Evolutionary conservation across 495 filamentous ascomycete genomes (phyloP).

Genomic region (Hypomontagnella monticulosa): DNA sequence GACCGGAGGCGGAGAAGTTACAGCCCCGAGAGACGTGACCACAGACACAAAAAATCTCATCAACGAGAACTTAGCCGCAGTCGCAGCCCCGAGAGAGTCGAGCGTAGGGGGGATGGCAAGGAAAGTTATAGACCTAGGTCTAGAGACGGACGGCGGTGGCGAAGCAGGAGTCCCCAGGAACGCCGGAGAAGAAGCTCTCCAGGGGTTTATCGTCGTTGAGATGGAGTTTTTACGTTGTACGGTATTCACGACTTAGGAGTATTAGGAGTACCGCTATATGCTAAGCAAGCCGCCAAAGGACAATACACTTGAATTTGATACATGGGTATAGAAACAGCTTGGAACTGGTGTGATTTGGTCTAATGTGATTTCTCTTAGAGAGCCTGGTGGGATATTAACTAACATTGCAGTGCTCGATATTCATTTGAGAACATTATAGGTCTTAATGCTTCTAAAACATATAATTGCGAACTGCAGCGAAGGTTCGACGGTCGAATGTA

Average conservation of each 20-base stretch:
- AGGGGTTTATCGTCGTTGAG: conserved; percentile 10
- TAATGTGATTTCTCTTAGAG: too few relatives aligned
- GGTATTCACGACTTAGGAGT: neutral
- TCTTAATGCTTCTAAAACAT: too few relatives aligned
- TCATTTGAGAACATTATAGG: too few relatives aligned
- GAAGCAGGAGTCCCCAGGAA: conserved; percentile 37
- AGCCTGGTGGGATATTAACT: too few relatives aligned
- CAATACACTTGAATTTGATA: neutral
- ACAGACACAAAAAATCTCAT: conserved; percentile 21
- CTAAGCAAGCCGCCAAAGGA: neutral
- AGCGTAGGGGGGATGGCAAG: conserved; percentile 33
- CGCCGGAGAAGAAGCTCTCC: conserved; percentile 22
- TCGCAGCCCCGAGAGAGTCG: conserved; percentile 34
- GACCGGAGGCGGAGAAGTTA: conserved; percentile 30
- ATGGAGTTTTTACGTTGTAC: neutral
- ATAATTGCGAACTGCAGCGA: too few relatives aligned
- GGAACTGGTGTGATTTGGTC: too few relatives aligned
- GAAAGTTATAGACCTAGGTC: conserved; percentile 32
- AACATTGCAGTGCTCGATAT: too few relatives aligned
- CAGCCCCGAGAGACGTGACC: conserved; percentile 23
- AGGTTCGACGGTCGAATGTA: neutral
- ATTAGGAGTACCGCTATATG: neutral
- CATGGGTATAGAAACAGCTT: too few relatives aligned
- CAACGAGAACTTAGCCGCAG: conserved; percentile 27
- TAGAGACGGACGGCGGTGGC: conserved; percentile 37